Conservation (phyloP, 2,329 filamentous ascomycete species). For the Trichoderma sp. region DNA sequence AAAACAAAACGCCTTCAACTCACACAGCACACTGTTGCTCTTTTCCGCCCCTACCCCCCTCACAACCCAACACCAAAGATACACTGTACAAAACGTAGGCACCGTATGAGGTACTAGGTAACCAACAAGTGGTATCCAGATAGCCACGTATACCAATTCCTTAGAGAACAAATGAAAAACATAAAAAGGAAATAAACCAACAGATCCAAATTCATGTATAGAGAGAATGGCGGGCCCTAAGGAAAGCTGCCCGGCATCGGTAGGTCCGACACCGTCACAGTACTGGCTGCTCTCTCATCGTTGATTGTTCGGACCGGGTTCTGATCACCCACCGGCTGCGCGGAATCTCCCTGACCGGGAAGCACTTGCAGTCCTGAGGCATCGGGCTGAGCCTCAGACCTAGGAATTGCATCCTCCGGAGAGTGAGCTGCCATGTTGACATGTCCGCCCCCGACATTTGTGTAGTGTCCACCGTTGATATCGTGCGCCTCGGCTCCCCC, state of each 20-base stretch:
- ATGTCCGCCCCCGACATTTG: conserved; percentile 13
- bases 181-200: conserved; percentile 3
- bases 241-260: conserved; percentile 69
- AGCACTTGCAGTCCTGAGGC: conserved; percentile 18
- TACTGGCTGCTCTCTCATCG: conserved; percentile 39
- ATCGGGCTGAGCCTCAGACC: conserved; percentile 26
- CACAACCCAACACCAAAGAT: not conserved
- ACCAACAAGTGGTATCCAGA: conserved; percentile 9
- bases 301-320: not conserved
- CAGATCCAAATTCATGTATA: conserved; percentile 15
- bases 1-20: not conserved
- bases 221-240: conserved; percentile 41
- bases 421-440: conserved; percentile 21
- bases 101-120: not conserved
- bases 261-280: conserved; percentile 59
- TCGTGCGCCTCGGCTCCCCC: not conserved
- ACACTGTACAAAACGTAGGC: not conserved
- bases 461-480: conserved; percentile 20
- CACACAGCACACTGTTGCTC: not conserved
- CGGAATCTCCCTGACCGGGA: conserved; percentile 18
- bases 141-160: not conserved
- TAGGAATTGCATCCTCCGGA: conserved; percentile 20
- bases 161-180: not conserved
- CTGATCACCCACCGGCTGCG: conserved; percentile 4
- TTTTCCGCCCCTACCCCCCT: not conserved